Percentiles rank a stretch among this genome's conserved stretches.
Conservation (phyloP, 768 basidiomycete species). For the Krasilnikovozyma curviuscula region DNA sequence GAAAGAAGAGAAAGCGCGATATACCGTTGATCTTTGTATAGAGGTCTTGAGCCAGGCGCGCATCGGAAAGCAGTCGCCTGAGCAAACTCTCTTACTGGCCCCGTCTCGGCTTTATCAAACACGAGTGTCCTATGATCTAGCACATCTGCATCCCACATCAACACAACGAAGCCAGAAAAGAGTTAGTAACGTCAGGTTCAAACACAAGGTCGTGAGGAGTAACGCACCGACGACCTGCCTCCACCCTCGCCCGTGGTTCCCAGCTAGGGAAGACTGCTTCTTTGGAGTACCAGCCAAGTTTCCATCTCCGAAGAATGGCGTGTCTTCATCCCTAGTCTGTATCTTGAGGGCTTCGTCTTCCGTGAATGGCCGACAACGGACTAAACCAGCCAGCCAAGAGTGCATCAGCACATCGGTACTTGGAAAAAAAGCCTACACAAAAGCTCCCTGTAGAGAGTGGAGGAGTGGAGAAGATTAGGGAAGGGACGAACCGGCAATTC, state of each 20-base stretch:
- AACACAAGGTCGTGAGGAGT: neutral
- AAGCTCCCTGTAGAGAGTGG: too few species aligned
- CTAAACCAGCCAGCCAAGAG: constrained; percentile 34
- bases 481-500: too few species aligned
- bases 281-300: constrained; percentile 36
- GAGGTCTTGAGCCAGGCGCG: too few species aligned
- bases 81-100: constrained; percentile 68
- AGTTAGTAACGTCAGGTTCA: constrained; percentile 29
- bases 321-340: constrained; percentile 4
- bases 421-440: too few species aligned
- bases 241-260: constrained; percentile 15
- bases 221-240: constrained; percentile 24
- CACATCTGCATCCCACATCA: constrained; percentile 34
- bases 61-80: constrained; percentile 47
- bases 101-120: constrained; percentile 67
- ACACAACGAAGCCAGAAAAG: constrained; percentile 35
- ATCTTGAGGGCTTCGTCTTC: constrained; percentile 12
- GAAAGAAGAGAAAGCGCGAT: neutral
- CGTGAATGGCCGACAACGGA: constrained; percentile 16
- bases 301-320: constrained; percentile 61
- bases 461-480: too few species aligned
- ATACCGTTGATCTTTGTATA: constrained; percentile 77
- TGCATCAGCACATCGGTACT: too few species aligned
- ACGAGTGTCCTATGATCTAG: constrained; percentile 87
- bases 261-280: constrained; percentile 6